Base-by-base conservation (phyloP, 441 rosid genomes). In the Croton setiger region DNA sequence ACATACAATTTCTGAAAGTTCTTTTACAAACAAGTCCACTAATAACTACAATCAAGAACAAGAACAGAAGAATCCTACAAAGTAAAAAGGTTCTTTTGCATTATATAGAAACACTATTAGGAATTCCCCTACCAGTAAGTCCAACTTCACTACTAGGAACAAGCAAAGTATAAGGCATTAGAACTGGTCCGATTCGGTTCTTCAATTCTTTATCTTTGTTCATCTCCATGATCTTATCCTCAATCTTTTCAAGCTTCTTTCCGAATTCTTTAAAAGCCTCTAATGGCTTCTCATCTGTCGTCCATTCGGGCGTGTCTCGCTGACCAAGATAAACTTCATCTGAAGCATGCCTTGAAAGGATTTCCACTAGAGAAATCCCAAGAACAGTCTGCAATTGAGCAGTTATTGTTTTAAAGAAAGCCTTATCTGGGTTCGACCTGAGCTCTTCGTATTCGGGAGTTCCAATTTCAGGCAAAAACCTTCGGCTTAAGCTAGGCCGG, bases 271-370 rank as follows among this genome's bases (percentile, higher is more conserved):
- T 67, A 36, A 93, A 91, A 0, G 88, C 86, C 53, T 77, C 61
- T 69, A 83, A 45, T 2, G 84, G 75, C 23, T 64, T 71, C 18
- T 44, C 51, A 59, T 89, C 91, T 5, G 76, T 66, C 4, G 87
- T 86, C 91, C 96, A 89, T 44, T 84, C 89, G 3, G 78, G 76
- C 3, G 80, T 75, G 75, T 78, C 86, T 44, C 88, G 74, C 76
- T 87, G 88, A 10, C 95, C 92, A 5, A 85, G 80, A 62, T 85
- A 89, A 20, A 87, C 75, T 68, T 89, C 92, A 52, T 87, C 92
- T 0, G 83, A 69, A 0, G 92, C 76, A 57, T 89, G 92, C 69
- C 83, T 83, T 11, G 92, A 87, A 69, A 87, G 67, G 20, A 89
- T 81, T 75, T 89, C 91, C 14, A 84, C 82, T 51, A 86, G 67